Evolutionary conservation across 495 filamentous ascomycete genomes (phyloP), one percentile per base, ranked within the genome.

Genomic region (Aspergillus coremiiformis): DNA sequence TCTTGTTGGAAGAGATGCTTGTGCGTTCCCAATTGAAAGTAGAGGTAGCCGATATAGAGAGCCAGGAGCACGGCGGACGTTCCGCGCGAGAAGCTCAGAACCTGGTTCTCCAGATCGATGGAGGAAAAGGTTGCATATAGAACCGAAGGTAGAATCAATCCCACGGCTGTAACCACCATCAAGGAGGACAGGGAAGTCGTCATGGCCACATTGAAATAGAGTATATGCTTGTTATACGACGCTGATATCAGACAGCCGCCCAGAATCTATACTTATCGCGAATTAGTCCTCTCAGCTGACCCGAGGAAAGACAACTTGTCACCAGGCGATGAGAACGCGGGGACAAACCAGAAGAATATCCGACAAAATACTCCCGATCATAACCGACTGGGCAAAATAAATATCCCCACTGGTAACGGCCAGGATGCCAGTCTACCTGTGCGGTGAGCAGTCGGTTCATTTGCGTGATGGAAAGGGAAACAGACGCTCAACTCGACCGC

Each of bases 11-110:
- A 61, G 1, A 68, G 45, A 6, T 62, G 54, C 4, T 51, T 33
- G 37, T 69, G 64, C 15, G 61, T 62, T 56, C 58, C 62, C 24
- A 73, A 47, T 55, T 64, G 59, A 55, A 70, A 90, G 24, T 86
- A 59, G 30, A 91, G 76, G 55, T 89, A 91, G 3, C 87, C 70
- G 33, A 80, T 60, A 61, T 91, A 91, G 9, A 89, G 76, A 30
- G 84, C 32, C 5, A 91, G 71, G 2, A 90, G 71, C 26, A 89
- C 75, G 15, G 60, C 55, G 3, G 67, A 58, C 19, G 57, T 60
- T 10, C 56, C 59, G 14, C 54, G 63, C 26, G 61, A 63, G 7
- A 69, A 41, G 29, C n/a, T 51, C 9, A 63, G 37, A 15, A 63
- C 83, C 54, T 82, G 83, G 7, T 71, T 60, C 32, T 83, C 70